phyloP scores from a whole-genome alignment of 1,139 yeast species.

The Taphrina wiesneri region DNA sequence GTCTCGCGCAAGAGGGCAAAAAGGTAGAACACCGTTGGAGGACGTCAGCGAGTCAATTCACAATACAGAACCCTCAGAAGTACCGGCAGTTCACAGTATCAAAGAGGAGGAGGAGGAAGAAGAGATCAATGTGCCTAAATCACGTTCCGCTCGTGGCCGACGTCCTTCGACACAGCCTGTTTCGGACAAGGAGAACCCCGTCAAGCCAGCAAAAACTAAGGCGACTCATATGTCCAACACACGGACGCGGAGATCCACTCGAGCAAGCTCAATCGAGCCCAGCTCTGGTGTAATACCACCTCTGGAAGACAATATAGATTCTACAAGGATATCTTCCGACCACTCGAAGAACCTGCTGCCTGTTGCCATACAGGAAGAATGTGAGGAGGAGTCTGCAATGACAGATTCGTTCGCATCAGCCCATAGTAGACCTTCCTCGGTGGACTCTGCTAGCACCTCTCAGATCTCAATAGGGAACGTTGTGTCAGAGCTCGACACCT shows the following conservation, averaged over 20 bases:
- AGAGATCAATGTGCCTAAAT: neutral
- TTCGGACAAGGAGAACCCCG: constrained; percentile 1
- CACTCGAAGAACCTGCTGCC: neutral
- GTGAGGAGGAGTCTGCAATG: neutral
- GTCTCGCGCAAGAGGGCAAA: neutral
- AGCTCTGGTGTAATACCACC: neutral
- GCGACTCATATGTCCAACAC: neutral
- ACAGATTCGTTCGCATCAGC: neutral
- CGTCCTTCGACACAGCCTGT: neutral
- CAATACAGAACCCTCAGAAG: neutral
- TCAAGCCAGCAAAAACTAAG: neutral
- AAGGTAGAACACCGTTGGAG: constrained; percentile 3
- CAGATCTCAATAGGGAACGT: too few species aligned
- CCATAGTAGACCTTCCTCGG: neutral
- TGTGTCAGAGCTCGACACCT: neutral
- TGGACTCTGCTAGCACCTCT: too few species aligned
- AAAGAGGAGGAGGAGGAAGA: constrained; percentile 10
- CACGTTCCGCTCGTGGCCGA: neutral
- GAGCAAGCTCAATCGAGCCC: neutral
- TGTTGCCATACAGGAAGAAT: neutral
- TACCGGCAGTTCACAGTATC: neutral
- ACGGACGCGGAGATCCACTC: neutral
- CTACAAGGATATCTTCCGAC: neutral
- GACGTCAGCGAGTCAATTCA: neutral
- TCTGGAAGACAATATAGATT: neutral